These are phyloP conservation scores for Typha latifolia DNA, from an alignment of 176 grass and related monocot species.

Conservation along the genomic window DNA sequence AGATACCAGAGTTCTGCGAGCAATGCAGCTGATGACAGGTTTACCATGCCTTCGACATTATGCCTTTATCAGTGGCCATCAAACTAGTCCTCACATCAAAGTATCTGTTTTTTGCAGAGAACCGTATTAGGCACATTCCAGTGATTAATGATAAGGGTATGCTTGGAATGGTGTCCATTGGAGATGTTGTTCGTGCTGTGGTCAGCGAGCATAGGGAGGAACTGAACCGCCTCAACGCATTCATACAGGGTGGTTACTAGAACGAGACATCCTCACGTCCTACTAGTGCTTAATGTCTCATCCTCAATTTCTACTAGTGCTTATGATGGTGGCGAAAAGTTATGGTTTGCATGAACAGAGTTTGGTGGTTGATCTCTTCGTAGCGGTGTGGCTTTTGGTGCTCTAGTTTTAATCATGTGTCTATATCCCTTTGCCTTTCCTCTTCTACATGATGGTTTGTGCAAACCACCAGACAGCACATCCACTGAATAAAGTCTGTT, in stretches of 20 bases:
- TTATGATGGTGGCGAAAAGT: constrained; percentile 29
- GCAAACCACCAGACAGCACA: neutral
- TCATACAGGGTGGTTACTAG: constrained; percentile 93
- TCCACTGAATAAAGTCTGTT: neutral
- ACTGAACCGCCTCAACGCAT: constrained; percentile 84
- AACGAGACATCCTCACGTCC: neutral
- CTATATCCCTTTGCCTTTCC: neutral
- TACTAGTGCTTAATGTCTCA: neutral
- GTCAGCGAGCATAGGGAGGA: constrained; percentile 83
- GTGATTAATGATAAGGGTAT: constrained; percentile 60
- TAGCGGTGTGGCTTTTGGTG: neutral
- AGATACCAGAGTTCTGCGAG: constrained; percentile 66
- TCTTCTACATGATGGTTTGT: neutral
- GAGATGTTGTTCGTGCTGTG: constrained; percentile 80
- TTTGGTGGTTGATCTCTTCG: neutral
- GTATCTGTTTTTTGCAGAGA: constrained; percentile 34
- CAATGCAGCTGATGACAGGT: constrained; percentile 99
- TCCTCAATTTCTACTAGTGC: neutral
- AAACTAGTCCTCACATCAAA: neutral
- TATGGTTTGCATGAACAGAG: neutral
- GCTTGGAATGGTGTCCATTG: constrained; percentile 97
- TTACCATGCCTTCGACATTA: neutral
- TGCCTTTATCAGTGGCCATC: neutral
- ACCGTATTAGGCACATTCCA: constrained; percentile 87
- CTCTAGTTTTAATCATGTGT: neutral